Percentiles rank a stretch among this genome's conserved stretches.
Evolutionary conservation across 2,329 filamentous ascomycete species (phyloP).

Genomic region (Talaromyces islandicus): DNA sequence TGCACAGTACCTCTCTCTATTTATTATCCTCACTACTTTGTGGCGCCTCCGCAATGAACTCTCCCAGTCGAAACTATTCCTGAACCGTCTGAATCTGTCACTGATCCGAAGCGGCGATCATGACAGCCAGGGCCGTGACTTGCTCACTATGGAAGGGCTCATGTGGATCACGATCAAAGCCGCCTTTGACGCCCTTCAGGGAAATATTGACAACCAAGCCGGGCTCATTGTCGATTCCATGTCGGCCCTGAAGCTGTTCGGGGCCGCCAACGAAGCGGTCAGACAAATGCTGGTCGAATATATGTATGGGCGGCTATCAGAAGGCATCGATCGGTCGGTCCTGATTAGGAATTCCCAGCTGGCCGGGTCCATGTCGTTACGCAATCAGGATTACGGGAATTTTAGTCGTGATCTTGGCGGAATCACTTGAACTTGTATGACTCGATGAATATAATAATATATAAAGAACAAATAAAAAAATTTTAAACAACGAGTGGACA

Average conservation of each 20-base stretch:
- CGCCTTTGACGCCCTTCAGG: background rate
- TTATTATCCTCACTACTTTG: background rate
- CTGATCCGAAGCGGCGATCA: background rate
- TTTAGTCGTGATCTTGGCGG: background rate
- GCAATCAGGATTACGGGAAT: background rate
- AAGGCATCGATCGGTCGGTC: background rate
- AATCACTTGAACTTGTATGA: background rate
- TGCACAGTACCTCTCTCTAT: background rate
- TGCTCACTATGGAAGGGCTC: background rate
- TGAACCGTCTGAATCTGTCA: background rate
- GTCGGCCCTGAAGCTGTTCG: background rate
- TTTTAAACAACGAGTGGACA: background rate
- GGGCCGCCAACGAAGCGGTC: background rate
- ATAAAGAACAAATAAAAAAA: background rate
- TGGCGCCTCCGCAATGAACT: background rate
- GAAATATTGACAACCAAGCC: background rate
- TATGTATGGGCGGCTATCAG: background rate
- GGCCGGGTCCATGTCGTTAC: background rate
- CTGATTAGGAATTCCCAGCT: background rate
- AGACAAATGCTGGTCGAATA: background rate
- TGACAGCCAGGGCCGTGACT: background rate
- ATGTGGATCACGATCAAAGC: background rate
- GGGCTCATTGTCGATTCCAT: background rate
- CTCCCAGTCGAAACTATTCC: background rate
- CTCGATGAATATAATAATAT: background rate